Evolutionary conservation across 1,139 yeast species (phyloP).

Genomic region (Kodamaea ohmeri): DNA sequence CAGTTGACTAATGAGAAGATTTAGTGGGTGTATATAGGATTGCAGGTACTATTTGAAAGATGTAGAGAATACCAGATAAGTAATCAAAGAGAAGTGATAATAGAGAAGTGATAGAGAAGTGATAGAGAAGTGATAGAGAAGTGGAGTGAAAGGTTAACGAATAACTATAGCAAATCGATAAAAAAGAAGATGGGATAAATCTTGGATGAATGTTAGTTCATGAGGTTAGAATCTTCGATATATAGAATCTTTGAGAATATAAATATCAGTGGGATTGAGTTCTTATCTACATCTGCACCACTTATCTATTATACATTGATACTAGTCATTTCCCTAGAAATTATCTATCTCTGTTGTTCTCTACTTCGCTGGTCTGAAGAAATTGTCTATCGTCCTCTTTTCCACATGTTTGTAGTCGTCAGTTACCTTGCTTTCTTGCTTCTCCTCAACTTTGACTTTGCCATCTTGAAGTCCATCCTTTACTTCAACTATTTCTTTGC

Average conservation of each 20-base stretch:
- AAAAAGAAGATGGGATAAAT: too few species aligned
- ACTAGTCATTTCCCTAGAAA: neutral
- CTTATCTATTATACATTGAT: neutral
- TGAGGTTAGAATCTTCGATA: too few species aligned
- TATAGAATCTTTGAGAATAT: too few species aligned
- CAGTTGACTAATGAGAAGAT: constrained; percentile 31
- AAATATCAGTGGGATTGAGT: too few species aligned
- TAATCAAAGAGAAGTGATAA: too few species aligned
- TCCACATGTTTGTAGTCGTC: too few species aligned
- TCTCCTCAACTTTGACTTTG: neutral
- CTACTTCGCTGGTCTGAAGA: neutral
- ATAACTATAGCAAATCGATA: too few species aligned
- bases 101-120: too few species aligned
- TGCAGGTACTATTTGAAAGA: neutral
- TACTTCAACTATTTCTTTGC: neutral
- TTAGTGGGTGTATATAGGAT: constrained; percentile 3
- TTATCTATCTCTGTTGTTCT: too few species aligned
- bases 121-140: neutral
- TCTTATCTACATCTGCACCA: too few species aligned
- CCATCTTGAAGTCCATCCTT: neutral
- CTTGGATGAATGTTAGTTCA: too few species aligned
- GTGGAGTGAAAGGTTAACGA: too few species aligned
- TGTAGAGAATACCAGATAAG: neutral
- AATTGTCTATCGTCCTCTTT: neutral
- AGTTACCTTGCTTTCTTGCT: neutral